Evolutionary conservation across 345 rosid species (phyloP).

Genomic region (Combretum micranthum): DNA sequence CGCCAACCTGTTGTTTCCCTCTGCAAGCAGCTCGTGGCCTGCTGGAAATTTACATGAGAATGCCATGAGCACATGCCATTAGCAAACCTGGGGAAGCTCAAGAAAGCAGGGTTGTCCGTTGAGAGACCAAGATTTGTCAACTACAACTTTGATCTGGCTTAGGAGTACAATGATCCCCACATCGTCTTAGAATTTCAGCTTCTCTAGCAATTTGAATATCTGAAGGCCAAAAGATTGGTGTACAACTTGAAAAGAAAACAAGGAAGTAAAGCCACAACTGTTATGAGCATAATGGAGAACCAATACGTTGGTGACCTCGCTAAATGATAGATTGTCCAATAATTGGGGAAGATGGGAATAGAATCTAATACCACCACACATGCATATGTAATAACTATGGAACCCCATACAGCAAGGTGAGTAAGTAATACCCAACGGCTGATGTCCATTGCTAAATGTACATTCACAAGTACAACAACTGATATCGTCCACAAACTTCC

Average conservation of each 20-base stretch:
- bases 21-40: no score
- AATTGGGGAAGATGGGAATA: slow-evolving; percentile 62
- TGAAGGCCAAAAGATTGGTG: slow-evolving; percentile 65
- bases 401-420: slow-evolving; percentile 73
- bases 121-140: slow-evolving; percentile 12
- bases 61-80: background rate
- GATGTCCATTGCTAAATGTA: slow-evolving; percentile 75
- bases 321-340: slow-evolving; percentile 62
- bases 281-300: slow-evolving; percentile 58
- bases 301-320: slow-evolving; percentile 57
- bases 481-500: slow-evolving; percentile 78
- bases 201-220: slow-evolving; percentile 75
- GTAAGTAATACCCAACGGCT: slow-evolving; percentile 55
- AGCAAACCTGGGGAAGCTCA: slow-evolving; percentile 20
- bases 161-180: slow-evolving; percentile 18
- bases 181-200: slow-evolving; percentile 42
- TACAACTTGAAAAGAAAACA: slow-evolving; percentile 55
- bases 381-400: slow-evolving; percentile 50
- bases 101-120: background rate
- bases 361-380: slow-evolving; percentile 67
- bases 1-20: no score
- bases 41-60: background rate
- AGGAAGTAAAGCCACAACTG: slow-evolving; percentile 54
- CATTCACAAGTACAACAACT: slow-evolving; percentile 64
- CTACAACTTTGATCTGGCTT: slow-evolving; percentile 27